phyloP scores from a whole-genome alignment of 2,329 filamentous ascomycete genomes.

The Lanzia echinophila region DNA sequence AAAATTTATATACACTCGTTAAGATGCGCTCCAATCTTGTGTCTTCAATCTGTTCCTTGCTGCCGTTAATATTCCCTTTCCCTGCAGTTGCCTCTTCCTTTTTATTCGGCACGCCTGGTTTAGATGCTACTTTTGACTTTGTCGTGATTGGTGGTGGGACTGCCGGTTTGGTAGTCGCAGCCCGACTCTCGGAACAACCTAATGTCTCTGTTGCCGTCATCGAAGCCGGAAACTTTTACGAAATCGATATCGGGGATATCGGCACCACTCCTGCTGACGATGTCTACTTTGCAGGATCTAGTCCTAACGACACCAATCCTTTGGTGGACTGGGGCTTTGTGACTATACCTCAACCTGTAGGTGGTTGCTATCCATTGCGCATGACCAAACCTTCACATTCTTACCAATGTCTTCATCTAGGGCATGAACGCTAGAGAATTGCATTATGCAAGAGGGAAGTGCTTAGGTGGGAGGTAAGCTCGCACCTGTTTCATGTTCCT shows the following conservation, averaged over 20 bases:
- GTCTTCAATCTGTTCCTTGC: too few species aligned
- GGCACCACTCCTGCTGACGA: constrained; percentile 1
- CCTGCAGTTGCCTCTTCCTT: too few species aligned
- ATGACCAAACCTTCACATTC: not conserved
- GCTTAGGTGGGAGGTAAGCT: constrained; percentile 29
- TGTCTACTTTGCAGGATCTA: not conserved
- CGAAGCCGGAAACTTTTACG: constrained; percentile 16
- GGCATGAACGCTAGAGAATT: not conserved
- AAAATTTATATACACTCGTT: too few species aligned
- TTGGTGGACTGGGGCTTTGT: constrained; percentile 13
- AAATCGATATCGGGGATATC: constrained; percentile 12
- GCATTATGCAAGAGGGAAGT: constrained; percentile 24
- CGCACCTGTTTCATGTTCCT: not conserved
- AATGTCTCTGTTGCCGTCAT: constrained; percentile 13
- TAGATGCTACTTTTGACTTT: constrained; percentile 1
- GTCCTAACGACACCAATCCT: not conserved
- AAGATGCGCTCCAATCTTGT: too few species aligned
- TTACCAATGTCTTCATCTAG: not conserved
- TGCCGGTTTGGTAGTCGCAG: constrained; percentile 12
- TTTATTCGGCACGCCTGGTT: too few species aligned
- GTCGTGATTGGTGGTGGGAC: constrained; percentile 15
- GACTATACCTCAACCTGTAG: constrained; percentile 8
- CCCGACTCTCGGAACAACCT: constrained; percentile 10
- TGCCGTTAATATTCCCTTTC: too few species aligned
- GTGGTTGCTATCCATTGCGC: not conserved